Evolutionary conservation across 352 stramenopile genomes (phyloP), one percentile per base, ranked within the genome.

Genomic region (Phytophthora chlamydospora): DNA sequence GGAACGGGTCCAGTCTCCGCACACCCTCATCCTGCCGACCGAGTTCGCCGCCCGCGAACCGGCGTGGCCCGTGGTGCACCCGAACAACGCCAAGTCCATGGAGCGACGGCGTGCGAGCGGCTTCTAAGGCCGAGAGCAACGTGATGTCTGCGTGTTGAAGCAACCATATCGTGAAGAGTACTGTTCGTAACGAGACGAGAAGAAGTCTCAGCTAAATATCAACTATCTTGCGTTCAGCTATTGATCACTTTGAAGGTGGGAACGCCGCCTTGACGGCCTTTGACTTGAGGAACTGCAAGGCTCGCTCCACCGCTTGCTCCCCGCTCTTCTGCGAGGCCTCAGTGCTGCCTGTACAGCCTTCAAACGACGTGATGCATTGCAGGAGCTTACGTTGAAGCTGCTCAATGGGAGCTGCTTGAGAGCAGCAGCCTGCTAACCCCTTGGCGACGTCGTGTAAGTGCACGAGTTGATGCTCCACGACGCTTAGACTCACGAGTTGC

Each of bases 311-410:
- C 6, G 77, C 72, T 48, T 90, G 85, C 27, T 89, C 76, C 2
- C 45, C 53, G 57, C 78, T 89, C 24, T 87, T 88, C 56, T 78
- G 66, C 0, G 74, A 73, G 11, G 64, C 60, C 32, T 75, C 62
- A 10, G 52, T 51, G 43, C 68, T 83, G 0, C 78, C 73, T 5
- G 73, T 75, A 50, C 77, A 90, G 8, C 81, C 78, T 73, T 90
- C 77, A 51, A 90, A 90, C 7, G 79, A 83, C 0, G 77, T 89
- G 55, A 87, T 68, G 44, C 86, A 89, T 53, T 86, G 78, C 47
- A 89, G 46, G 9, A 88, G 67, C 56, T 90, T 90, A 24, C 56
- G 64, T 54, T 90, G 81, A 8, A 90, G 54, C 31, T 74, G 55
- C 44, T 89, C 78, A 38, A 88, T 63, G 14, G 55, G 14, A 5